Percentiles rank a stretch among this genome's conserved stretches.
Evolutionary conservation across 2,329 filamentous ascomycete species (phyloP).

Genomic region (Sarocladium strictum): DNA sequence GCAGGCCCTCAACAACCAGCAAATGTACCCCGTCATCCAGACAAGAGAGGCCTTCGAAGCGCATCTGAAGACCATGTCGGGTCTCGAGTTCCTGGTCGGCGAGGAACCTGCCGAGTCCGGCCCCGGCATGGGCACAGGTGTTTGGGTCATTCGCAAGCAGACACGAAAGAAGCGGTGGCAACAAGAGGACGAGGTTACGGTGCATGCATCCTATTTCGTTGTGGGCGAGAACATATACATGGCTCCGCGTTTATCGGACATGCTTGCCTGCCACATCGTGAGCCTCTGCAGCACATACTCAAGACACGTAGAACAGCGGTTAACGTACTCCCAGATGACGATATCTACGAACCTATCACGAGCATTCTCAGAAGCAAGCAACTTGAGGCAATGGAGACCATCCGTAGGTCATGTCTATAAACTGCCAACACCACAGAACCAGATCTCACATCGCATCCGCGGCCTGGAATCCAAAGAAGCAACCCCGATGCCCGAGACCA

Average conservation of each 20-base stretch:
- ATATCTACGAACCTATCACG: conserved; percentile 51
- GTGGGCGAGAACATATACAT: conserved; percentile 62
- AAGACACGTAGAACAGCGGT: too few species aligned
- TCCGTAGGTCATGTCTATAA: conserved; percentile 48
- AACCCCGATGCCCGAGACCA: conserved; percentile 41
- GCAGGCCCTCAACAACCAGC: conserved; percentile 56
- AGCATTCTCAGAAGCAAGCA: conserved; percentile 44
- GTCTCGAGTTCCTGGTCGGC: conserved; percentile 61
- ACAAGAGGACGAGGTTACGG: conserved; percentile 40
- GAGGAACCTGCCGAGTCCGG: conserved; percentile 59
- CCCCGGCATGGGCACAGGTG: conserved; percentile 59
- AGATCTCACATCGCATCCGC: conserved; percentile 19
- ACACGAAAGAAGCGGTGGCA: conserved; percentile 51
- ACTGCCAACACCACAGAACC: conserved; percentile 36
- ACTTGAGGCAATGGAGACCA: conserved; percentile 48
- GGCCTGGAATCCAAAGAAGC: conserved; percentile 37
- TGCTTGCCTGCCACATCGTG: conserved; percentile 54
- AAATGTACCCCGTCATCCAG: conserved; percentile 50
- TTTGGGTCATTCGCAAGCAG: conserved; percentile 67
- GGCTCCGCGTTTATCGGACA: conserved; percentile 55
- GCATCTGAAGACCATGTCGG: conserved; percentile 57
- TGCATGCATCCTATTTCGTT: conserved; percentile 58
- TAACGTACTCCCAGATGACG: conserved; percentile 33
- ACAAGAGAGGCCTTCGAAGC: conserved; percentile 60
- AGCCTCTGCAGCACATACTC: conserved; percentile 12